Evolutionary conservation across 2,329 filamentous ascomycete species (phyloP).

Genomic region (Emydomyces testavorans): DNA sequence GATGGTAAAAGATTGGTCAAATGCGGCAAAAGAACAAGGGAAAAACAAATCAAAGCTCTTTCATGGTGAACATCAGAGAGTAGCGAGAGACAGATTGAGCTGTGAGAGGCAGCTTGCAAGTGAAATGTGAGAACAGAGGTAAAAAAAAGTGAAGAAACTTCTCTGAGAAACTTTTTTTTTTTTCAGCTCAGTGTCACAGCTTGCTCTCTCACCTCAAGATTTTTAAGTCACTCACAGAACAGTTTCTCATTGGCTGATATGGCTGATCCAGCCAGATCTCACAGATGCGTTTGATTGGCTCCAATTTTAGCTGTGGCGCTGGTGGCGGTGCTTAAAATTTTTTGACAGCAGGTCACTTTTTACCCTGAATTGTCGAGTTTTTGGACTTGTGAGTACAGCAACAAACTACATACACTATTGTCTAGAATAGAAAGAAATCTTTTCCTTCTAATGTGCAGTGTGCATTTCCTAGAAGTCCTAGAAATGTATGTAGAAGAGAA

Average conservation of each 20-base stretch:
- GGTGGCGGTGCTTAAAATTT: slow-evolving; percentile 5
- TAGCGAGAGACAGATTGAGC: background rate
- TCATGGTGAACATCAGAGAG: background rate
- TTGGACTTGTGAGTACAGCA: background rate
- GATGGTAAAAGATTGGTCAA: background rate
- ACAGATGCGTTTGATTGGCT: background rate
- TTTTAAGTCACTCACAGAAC: slow-evolving; percentile 4
- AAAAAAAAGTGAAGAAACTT: background rate
- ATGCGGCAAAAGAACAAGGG: background rate
- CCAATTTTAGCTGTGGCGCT: slow-evolving; percentile 8
- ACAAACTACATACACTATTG: background rate
- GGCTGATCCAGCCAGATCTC: slow-evolving; percentile 9
- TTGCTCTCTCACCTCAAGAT: background rate
- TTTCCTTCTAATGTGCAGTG: too few relatives aligned
- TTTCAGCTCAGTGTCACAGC: slow-evolving; percentile 1
- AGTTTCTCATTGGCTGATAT: slow-evolving; percentile 5
- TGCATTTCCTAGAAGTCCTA: too few relatives aligned
- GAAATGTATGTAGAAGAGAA: too few relatives aligned
- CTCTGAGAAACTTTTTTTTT: slow-evolving; percentile 11
- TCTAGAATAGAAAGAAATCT: too few relatives aligned
- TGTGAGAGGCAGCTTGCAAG: background rate
- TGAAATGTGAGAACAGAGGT: background rate
- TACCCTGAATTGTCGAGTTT: background rate
- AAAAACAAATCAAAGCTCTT: slow-evolving; percentile 2
- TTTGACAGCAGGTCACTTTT: background rate